Base-by-base conservation (phyloP, 2,329 filamentous ascomycete species). In the Pleurostoma richardsiae region DNA sequence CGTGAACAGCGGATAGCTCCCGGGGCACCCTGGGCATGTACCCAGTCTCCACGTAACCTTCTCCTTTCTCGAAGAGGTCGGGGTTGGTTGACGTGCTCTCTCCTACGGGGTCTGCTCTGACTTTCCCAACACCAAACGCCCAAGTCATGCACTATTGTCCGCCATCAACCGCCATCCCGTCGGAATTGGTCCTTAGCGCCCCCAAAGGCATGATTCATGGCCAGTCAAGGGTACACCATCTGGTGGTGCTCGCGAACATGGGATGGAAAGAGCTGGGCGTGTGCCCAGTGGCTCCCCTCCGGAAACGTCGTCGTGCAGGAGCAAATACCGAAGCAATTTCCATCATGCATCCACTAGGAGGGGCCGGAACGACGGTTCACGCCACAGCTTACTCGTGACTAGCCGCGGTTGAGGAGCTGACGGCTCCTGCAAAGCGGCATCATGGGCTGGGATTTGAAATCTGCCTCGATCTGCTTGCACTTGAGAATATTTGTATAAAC, bases 321-420 rank as follows among this genome's bases (percentile, higher is more conserved):
- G 52, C 55, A 38, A 54, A 58, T 58, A 57, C 53, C 56, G 56
- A 53, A n/a, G 45, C 52, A 57, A 55, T 57, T 40, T 55, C 48
- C 29, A 36, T 42, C n/a, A 11, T 53, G 53, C 54, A 53, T 41
- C 39, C 39, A 45, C 38, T 29, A 33, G 42, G 42, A 30, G 36
- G 40, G 26, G 6, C 30, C 33, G 39, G 40, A 42, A 26, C 44
- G 36, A 40, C 49, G 43, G 50, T 52, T 55, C 52, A 51, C 55
- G 53, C 55, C 54, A 36, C 33, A 8, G 19, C 19, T 19, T 19
- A 19, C 19, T 19, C 19, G 19, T 19, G 19, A 19, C 19, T 19
- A 19, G 19, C 19, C 19, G 19, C 19, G 19, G 19, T 19, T 19
- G 19, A 19, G 19, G 19, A 19, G 19, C 19, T 19, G 19, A 19